phyloP scores from a whole-genome alignment of 805 yeast genomes.

The Vanderwaltozyma verrucispora region DNA sequence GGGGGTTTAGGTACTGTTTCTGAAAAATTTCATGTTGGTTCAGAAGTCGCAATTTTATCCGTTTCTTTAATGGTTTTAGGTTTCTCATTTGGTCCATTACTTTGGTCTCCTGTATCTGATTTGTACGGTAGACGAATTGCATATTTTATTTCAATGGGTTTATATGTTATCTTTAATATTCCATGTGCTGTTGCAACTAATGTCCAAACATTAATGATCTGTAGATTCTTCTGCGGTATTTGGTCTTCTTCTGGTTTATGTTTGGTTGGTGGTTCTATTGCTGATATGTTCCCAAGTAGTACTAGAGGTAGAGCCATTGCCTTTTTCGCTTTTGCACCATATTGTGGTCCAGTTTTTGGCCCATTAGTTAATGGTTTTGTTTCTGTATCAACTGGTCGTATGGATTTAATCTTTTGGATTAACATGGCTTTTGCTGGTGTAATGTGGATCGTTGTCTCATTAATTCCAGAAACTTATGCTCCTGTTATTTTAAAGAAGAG shows the following conservation, averaged over 20 bases:
- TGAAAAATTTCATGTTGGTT: conserved; percentile 57
- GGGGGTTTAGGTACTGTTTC: conserved; percentile 68
- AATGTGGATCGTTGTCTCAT: conserved; percentile 55
- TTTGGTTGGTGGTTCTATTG: conserved; percentile 83
- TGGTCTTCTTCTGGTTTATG: conserved; percentile 76
- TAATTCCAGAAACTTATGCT: conserved; percentile 85
- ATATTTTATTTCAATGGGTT: conserved; percentile 61
- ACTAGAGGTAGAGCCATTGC: conserved; percentile 87
- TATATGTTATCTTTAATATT: conserved; percentile 71
- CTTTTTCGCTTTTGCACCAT: conserved; percentile 84
- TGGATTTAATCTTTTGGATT: conserved; percentile 76
- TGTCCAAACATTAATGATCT: conserved; percentile 68
- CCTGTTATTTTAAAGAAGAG: conserved; percentile 64
- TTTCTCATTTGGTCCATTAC: conserved; percentile 73
- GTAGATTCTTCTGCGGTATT: conserved; percentile 82
- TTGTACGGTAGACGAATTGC: conserved; percentile 79
- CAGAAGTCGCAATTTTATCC: conserved; percentile 68
- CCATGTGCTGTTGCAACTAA: conserved; percentile 82
- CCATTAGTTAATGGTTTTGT: conserved; percentile 85
- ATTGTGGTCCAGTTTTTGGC: conserved; percentile 86
- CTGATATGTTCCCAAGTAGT: conserved; percentile 75
- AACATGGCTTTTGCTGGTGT: conserved; percentile 87
- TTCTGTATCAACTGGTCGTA: conserved; percentile 54
- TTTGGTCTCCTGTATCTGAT: conserved; percentile 87
- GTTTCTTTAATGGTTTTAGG: conserved; percentile 87